Conservation (phyloP, 495 filamentous ascomycete species). For the Aspergillus egyptiacus region DNA sequence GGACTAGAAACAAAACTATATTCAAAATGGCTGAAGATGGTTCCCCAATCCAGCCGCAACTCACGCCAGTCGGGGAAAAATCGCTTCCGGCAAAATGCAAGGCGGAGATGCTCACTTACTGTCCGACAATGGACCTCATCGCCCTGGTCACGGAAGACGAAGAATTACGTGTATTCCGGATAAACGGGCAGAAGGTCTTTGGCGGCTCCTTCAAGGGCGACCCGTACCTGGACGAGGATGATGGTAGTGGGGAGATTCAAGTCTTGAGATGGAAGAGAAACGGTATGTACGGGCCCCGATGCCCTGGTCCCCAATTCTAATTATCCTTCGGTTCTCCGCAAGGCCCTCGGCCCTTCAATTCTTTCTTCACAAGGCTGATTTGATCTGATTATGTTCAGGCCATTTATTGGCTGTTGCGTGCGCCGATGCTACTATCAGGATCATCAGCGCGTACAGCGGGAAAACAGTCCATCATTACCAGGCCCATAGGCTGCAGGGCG, state of each 20-base stretch:
- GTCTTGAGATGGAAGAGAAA: slow-evolving; percentile 71
- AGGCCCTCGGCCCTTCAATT: neutral
- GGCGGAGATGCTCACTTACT: slow-evolving; percentile 57
- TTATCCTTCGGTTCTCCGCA: too few species aligned
- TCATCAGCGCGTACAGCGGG: slow-evolving; percentile 68
- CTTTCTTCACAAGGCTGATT: neutral
- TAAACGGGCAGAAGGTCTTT: slow-evolving; percentile 66
- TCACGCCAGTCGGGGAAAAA: slow-evolving; percentile 51
- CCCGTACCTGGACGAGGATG: slow-evolving; percentile 44
- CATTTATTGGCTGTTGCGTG: slow-evolving; percentile 73
- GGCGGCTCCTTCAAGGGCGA: slow-evolving; percentile 46
- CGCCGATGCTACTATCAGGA: slow-evolving; percentile 62
- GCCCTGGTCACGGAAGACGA: slow-evolving; percentile 63
- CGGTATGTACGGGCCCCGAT: slow-evolving; percentile 44
- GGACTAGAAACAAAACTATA: slow-evolving; percentile 7
- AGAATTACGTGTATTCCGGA: slow-evolving; percentile 56
- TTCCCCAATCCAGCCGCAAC: slow-evolving; percentile 25
- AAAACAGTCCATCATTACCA: slow-evolving; percentile 69
- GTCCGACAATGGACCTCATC: slow-evolving; percentile 76
- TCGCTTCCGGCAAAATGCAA: slow-evolving; percentile 50
- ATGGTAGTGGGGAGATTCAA: slow-evolving; percentile 47
- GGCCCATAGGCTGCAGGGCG: slow-evolving; percentile 20
- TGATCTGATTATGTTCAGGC: slow-evolving; percentile 36
- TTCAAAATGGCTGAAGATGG: slow-evolving; percentile 26
- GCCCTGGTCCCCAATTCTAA: too few species aligned